phyloP scores from a whole-genome alignment of 2,329 filamentous ascomycete genomes.

The Chalaropsis thielavioides region DNA sequence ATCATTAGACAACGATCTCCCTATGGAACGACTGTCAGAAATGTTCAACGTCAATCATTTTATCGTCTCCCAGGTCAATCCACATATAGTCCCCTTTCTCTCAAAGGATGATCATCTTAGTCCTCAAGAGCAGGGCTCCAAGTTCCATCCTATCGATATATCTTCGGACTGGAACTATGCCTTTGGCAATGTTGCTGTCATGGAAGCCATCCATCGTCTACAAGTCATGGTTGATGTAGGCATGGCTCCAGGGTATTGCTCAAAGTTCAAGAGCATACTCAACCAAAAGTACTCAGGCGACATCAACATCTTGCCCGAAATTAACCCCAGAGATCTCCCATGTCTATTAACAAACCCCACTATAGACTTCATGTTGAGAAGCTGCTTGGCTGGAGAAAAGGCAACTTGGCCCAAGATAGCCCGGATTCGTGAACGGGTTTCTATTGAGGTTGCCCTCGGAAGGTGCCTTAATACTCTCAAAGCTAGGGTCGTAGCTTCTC shows the following conservation, averaged over 20 bases:
- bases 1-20: slow-evolving; percentile 85
- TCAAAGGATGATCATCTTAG: slow-evolving; percentile 52
- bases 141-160: neutral
- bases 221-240: slow-evolving; percentile 69
- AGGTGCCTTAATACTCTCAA: slow-evolving; percentile 55
- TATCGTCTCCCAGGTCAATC: slow-evolving; percentile 93
- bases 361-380: slow-evolving; percentile 68
- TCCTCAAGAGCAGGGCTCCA: slow-evolving; percentile 20
- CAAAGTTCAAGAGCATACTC: slow-evolving; percentile 65
- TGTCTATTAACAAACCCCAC: slow-evolving; percentile 73
- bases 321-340: slow-evolving; percentile 59
- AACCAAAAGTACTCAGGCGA: slow-evolving; percentile 89
- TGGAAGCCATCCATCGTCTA: slow-evolving; percentile 67
- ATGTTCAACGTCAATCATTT: slow-evolving; percentile 99
- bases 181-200: slow-evolving; percentile 58
- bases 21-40: slow-evolving; percentile 76
- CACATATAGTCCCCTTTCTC: slow-evolving; percentile 79
- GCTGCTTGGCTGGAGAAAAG: slow-evolving; percentile 62
- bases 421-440: slow-evolving; percentile 71
- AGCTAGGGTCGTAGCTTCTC: slow-evolving; percentile 40
- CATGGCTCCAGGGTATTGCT: slow-evolving; percentile 62
- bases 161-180: slow-evolving; percentile 45
- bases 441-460: slow-evolving; percentile 75
- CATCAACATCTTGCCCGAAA: slow-evolving; percentile 80
- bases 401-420: slow-evolving; percentile 87